Evolutionary conservation across 78 protist species (phyloP).

Genomic region (Dictyostelium firmibasis): DNA sequence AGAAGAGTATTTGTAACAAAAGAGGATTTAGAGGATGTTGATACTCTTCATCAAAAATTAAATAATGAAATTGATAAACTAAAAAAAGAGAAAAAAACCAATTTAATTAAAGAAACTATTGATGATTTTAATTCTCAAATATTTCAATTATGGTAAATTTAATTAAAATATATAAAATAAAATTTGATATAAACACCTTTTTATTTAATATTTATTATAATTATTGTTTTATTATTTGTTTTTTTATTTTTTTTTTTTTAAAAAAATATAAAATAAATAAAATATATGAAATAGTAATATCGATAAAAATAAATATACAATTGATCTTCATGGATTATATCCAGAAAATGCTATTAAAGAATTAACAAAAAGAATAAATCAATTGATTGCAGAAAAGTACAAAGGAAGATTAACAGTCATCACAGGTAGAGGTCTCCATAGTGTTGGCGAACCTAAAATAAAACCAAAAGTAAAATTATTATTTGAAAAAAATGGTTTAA

Average conservation of each 20-base stretch:
- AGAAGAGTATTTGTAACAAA: background rate
- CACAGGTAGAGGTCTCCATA: background rate
- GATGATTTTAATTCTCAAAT: slow-evolving; percentile 1
- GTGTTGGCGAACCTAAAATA: background rate
- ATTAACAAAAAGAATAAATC: background rate
- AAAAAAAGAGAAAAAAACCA: background rate
- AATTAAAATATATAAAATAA: too few relatives aligned
- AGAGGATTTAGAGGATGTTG: background rate
- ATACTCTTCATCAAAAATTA: background rate
- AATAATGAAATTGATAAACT: background rate
- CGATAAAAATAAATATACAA: slow-evolving; percentile 12
- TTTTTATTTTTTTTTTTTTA: too few relatives aligned
- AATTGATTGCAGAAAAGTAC: background rate
- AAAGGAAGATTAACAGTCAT: background rate
- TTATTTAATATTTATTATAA: too few relatives aligned
- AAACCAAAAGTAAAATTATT: background rate
- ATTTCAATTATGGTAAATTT: background rate
- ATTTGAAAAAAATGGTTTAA: background rate
- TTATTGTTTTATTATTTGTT: too few relatives aligned
- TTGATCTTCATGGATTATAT: slow-evolving; percentile 14
- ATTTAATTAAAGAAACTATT: background rate
- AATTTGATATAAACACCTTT: too few relatives aligned
- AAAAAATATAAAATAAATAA: too few relatives aligned
- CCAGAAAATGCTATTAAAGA: background rate
- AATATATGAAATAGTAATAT: too few relatives aligned